A percentile compares a stretch with the other conserved stretches of the same genome.
phyloP scores from a whole-genome alignment of 2,329 filamentous ascomycete genomes.

The Aspergillus puulaauensis region DNA sequence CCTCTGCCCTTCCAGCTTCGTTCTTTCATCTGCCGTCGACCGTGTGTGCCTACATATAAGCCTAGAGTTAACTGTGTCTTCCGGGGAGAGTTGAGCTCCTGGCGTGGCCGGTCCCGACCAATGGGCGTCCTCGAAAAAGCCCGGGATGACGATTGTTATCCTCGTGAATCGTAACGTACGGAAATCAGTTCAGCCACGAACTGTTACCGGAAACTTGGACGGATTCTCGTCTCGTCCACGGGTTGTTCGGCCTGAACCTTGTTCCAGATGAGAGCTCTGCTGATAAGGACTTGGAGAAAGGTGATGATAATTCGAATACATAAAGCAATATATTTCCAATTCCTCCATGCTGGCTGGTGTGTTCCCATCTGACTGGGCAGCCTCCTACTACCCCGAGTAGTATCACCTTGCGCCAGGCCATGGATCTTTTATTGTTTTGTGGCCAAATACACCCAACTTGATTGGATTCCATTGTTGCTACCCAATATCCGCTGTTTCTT shows the following conservation, averaged over 20 bases:
- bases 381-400: background rate
- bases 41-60: too few species aligned
- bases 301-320: slow-evolving; percentile 22
- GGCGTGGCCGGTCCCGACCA: slow-evolving; percentile 17
- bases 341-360: slow-evolving; percentile 6
- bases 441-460: background rate
- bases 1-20: background rate
- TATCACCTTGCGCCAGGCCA: background rate
- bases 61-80: background rate
- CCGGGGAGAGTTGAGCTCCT: background rate
- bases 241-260: background rate
- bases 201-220: background rate
- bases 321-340: slow-evolving; percentile 19
- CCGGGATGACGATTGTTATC: slow-evolving; percentile 8
- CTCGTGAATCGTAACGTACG: slow-evolving; percentile 3
- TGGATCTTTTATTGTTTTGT: background rate
- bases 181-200: background rate
- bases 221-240: background rate
- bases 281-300: slow-evolving; percentile 20
- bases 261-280: background rate
- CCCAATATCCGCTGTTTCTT: background rate
- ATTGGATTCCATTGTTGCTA: background rate
- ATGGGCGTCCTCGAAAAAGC: slow-evolving; percentile 13
- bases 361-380: slow-evolving; percentile 2
- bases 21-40: too few species aligned